Percentiles rank a stretch among this genome's conserved stretches.
These are phyloP conservation scores for Stagonosporopsis rhizophila DNA, from an alignment of 2,329 filamentous ascomycete genomes.

Conservation along the genomic window DNA sequence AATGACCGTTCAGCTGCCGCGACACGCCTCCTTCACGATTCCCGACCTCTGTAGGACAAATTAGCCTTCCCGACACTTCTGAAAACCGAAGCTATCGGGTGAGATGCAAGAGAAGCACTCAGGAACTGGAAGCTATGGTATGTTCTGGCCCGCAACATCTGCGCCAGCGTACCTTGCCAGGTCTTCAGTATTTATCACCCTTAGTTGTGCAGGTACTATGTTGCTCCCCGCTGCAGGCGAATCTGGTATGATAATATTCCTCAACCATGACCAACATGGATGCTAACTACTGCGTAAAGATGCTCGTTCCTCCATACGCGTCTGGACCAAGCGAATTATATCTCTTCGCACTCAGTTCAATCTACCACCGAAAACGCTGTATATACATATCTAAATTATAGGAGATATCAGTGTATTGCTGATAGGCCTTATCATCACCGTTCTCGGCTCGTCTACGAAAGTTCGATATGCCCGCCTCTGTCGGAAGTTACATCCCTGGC, in stretches of 20 bases:
- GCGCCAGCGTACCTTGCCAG: slow-evolving; percentile 52
- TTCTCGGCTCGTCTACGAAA: background rate
- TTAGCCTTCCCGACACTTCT: slow-evolving; percentile 2
- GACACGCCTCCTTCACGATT: slow-evolving; percentile 26
- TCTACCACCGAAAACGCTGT: slow-evolving; percentile 20
- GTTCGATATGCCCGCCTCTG: slow-evolving; percentile 29
- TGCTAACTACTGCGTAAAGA: background rate
- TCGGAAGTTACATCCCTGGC: slow-evolving; percentile 33
- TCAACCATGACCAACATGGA: background rate
- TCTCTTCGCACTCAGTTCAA: slow-evolving; percentile 2
- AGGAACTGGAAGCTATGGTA: slow-evolving; percentile 36
- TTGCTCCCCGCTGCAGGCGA: slow-evolving; percentile 27
- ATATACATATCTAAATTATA: slow-evolving; percentile 51
- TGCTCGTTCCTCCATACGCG: background rate
- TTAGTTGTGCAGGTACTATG: slow-evolving; percentile 54
- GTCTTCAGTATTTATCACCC: slow-evolving; percentile 54
- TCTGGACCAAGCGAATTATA: background rate
- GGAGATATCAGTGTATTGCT: slow-evolving; percentile 53
- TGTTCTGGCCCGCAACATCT: slow-evolving; percentile 47
- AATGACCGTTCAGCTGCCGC: slow-evolving; percentile 25
- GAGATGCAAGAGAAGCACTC: slow-evolving; percentile 27
- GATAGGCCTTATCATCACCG: background rate
- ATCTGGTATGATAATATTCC: slow-evolving; percentile 18
- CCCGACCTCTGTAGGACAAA: background rate
- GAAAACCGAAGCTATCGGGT: slow-evolving; percentile 21